phyloP scores from a whole-genome alignment of 768 basidiomycete genomes.

The Gymnopilus dilepis region DNA sequence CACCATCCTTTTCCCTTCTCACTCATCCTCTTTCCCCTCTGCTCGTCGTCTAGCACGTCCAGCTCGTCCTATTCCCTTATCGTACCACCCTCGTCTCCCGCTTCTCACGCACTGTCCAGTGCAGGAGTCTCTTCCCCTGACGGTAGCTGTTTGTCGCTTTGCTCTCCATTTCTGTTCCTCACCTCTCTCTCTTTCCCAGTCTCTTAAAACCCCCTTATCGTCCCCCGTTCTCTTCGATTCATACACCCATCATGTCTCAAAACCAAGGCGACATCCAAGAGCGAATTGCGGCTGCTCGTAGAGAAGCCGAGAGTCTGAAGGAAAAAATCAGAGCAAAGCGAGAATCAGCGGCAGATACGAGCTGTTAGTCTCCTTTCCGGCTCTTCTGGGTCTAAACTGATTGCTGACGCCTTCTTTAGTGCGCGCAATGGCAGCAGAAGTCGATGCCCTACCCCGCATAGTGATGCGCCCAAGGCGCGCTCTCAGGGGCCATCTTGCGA shows the following conservation, averaged over 20 bases:
- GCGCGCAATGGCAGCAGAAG: slow-evolving; percentile 97
- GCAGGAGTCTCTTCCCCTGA: slow-evolving; percentile 20
- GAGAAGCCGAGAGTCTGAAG: slow-evolving; percentile 96
- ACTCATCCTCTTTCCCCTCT: slow-evolving; percentile 27
- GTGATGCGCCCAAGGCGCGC: slow-evolving; percentile 96
- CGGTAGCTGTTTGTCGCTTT: slow-evolving; percentile 24
- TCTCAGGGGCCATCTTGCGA: slow-evolving; percentile 96
- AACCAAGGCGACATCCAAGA: slow-evolving; percentile 86
- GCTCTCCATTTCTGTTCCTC: slow-evolving; percentile 22
- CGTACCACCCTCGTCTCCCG: slow-evolving; percentile 16
- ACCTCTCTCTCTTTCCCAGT: slow-evolving; percentile 18
- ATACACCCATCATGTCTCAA: slow-evolving; percentile 64
- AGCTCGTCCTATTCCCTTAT: slow-evolving; percentile 5
- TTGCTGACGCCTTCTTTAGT: slow-evolving; percentile 53
- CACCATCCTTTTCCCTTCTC: slow-evolving; percentile 26
- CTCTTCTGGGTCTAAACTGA: slow-evolving; percentile 21
- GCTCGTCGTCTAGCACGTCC: slow-evolving; percentile 20
- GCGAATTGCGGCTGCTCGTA: slow-evolving; percentile 92
- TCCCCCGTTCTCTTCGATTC: neutral
- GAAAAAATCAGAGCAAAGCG: slow-evolving; percentile 98
- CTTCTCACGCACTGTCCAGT: slow-evolving; percentile 30
- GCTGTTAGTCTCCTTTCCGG: slow-evolving; percentile 63
- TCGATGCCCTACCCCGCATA: slow-evolving; percentile 94
- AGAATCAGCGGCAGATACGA: slow-evolving; percentile 98
- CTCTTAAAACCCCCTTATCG: neutral